Evolutionary conservation across 495 filamentous ascomycete genomes (phyloP).

Genomic region (Annulohypoxylon nitens): DNA sequence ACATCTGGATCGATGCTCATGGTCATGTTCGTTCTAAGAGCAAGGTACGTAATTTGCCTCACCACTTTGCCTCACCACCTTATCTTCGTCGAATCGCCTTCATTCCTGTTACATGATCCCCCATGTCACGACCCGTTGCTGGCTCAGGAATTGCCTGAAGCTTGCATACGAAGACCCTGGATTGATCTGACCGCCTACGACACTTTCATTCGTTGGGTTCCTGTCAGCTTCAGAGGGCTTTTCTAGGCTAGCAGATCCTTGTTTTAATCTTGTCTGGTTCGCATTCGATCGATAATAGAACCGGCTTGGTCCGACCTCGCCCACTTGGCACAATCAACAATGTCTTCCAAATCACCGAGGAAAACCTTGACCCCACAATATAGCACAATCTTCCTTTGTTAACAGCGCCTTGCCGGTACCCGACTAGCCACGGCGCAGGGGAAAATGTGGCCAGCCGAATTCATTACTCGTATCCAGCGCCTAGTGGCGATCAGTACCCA

Average conservation of each 20-base stretch:
- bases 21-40: slow-evolving; percentile 53
- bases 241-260: slow-evolving; percentile 40
- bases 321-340: slow-evolving; percentile 32
- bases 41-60: slow-evolving; percentile 68
- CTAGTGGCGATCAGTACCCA: slow-evolving; percentile 33
- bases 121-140: slow-evolving; percentile 37
- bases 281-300: slow-evolving; percentile 44
- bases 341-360: slow-evolving; percentile 32
- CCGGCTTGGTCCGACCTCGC: slow-evolving; percentile 49
- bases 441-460: slow-evolving; percentile 31
- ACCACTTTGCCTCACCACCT: slow-evolving; percentile 51
- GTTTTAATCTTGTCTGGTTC: slow-evolving; percentile 26
- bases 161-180: slow-evolving; percentile 30
- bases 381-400: slow-evolving; percentile 34
- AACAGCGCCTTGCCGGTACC: slow-evolving; percentile 25
- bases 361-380: slow-evolving; percentile 29
- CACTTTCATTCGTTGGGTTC: slow-evolving; percentile 33
- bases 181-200: slow-evolving; percentile 33
- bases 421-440: slow-evolving; percentile 35
- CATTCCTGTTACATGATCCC: slow-evolving; percentile 48
- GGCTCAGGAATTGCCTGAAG: slow-evolving; percentile 15
- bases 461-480: slow-evolving; percentile 37
- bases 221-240: slow-evolving; percentile 17
- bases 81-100: slow-evolving; percentile 51
- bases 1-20: slow-evolving; percentile 91